Percentiles rank a stretch among this genome's conserved stretches.
Evolutionary conservation across 257 asterid species (phyloP).

Genomic region (Parsonsia alboflavescens): DNA sequence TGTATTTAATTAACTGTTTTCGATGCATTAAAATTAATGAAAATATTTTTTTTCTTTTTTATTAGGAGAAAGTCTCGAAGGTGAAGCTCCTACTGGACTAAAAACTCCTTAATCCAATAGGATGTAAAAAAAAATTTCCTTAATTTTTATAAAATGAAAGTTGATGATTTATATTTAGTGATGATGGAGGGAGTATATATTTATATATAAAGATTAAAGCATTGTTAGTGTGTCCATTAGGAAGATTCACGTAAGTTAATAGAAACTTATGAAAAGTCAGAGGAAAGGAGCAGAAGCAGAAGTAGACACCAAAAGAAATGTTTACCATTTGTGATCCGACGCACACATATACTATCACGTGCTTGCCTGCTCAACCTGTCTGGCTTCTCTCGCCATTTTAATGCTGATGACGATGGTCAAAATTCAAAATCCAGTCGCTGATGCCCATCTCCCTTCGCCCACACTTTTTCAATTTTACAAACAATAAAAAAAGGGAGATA

Average conservation of each 20-base stretch:
- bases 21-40: too few relatives aligned
- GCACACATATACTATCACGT: slow-evolving; percentile 1
- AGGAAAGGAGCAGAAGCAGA: background rate
- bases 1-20: background rate
- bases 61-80: too few relatives aligned
- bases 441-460: background rate
- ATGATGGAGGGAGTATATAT: too few relatives aligned
- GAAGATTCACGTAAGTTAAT: background rate
- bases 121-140: too few relatives aligned
- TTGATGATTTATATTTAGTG: too few relatives aligned
- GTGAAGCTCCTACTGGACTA: too few relatives aligned
- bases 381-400: slow-evolving; percentile 4
- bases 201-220: background rate
- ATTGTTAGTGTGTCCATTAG: background rate
- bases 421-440: background rate
- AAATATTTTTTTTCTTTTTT: too few relatives aligned
- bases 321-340: background rate
- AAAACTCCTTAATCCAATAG: too few relatives aligned
- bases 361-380: background rate
- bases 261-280: too few relatives aligned
- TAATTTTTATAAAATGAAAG: too few relatives aligned
- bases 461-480: background rate
- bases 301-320: background rate
- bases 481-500: too few relatives aligned
- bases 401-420: background rate